Conservation (phyloP, 1,284 basidiomycete species). For the Malassezia psittaci region DNA sequence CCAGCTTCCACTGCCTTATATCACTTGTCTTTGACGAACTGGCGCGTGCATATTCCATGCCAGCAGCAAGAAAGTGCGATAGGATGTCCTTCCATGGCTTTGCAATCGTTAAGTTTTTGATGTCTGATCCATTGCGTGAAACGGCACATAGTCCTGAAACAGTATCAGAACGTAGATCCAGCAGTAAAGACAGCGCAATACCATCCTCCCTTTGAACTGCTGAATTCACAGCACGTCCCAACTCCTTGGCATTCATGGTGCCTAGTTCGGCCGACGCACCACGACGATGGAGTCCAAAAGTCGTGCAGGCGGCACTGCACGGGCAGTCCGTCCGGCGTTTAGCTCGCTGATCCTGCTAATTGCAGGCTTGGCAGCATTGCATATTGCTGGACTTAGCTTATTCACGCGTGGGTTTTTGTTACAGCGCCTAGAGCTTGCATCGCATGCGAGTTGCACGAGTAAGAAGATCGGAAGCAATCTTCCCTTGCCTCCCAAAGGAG, state of each 20-base stretch:
- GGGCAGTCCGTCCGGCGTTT: constrained; percentile 18
- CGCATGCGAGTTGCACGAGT: constrained; percentile 12
- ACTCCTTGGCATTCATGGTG: neutral
- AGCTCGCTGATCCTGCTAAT: constrained; percentile 24
- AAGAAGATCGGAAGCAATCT: constrained; percentile 4
- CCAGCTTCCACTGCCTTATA: constrained; percentile 16
- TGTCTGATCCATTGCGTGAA: too few species aligned
- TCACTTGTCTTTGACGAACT: constrained; percentile 1
- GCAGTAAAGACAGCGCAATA: constrained; percentile 25
- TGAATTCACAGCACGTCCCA: neutral
- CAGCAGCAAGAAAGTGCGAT: constrained; percentile 23
- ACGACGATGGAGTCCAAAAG: neutral
- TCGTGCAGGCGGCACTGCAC: neutral
- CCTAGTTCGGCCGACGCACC: neutral
- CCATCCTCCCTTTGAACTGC: constrained; percentile 15
- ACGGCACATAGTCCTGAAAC: too few species aligned
- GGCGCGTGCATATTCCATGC: constrained; percentile 12
- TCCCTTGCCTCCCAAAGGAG: constrained; percentile 17
- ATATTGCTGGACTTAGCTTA: constrained; percentile 26
- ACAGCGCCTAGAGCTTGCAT: constrained; percentile 29
- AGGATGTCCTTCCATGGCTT: constrained; percentile 38
- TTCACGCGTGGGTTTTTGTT: constrained; percentile 44
- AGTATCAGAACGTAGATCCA: constrained; percentile 16
- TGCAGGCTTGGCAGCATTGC: constrained; percentile 20
- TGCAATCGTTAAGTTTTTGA: constrained; percentile 10